Percentiles rank a stretch among this genome's conserved stretches.
These are phyloP conservation scores for Metschnikowia baotianmanensis DNA, from an alignment of 805 yeast species.

Conservation along the genomic window DNA sequence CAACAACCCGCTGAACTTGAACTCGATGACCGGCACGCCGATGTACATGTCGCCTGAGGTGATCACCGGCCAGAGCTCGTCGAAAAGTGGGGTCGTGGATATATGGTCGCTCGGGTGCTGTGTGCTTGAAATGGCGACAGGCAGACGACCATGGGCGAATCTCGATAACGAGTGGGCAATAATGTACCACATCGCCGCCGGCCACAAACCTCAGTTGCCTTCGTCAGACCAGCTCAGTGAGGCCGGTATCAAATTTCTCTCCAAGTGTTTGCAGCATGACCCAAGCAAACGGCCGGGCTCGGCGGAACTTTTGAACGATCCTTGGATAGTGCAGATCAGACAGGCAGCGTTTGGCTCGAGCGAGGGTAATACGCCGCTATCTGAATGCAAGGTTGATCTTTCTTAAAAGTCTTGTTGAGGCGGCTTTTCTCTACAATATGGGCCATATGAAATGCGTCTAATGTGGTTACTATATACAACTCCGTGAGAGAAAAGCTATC, in stretches of 20 bases:
- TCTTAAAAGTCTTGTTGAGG: not conserved
- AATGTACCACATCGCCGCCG: constrained; percentile 97
- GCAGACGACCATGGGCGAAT: constrained; percentile 94
- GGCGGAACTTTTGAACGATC: constrained; percentile 78
- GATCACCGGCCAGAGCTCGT: constrained; percentile 69
- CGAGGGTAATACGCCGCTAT: constrained; percentile 36
- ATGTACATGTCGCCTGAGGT: constrained; percentile 99
- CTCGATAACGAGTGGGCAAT: constrained; percentile 97
- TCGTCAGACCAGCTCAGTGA: constrained; percentile 70
- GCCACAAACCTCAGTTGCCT: constrained; percentile 87
- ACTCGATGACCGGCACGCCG: constrained; percentile 85
- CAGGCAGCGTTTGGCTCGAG: constrained; percentile 59
- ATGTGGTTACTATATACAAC: constrained; percentile 5
- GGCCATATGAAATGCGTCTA: not conserved
- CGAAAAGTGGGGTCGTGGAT: constrained; percentile 68
- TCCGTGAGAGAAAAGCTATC: not conserved
- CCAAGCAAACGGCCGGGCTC: constrained; percentile 82
- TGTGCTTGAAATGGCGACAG: constrained; percentile 94
- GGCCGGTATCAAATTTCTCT: constrained; percentile 68
- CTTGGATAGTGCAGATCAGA: constrained; percentile 80
- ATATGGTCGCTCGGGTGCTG: constrained; percentile 98
- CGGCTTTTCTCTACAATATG: not conserved
- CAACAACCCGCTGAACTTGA: constrained; percentile 27
- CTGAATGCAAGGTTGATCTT: constrained; percentile 23
- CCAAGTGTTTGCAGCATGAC: constrained; percentile 76